phyloP scores from a whole-genome alignment of 257 asterid genomes.

The Solanum habrochaites region DNA sequence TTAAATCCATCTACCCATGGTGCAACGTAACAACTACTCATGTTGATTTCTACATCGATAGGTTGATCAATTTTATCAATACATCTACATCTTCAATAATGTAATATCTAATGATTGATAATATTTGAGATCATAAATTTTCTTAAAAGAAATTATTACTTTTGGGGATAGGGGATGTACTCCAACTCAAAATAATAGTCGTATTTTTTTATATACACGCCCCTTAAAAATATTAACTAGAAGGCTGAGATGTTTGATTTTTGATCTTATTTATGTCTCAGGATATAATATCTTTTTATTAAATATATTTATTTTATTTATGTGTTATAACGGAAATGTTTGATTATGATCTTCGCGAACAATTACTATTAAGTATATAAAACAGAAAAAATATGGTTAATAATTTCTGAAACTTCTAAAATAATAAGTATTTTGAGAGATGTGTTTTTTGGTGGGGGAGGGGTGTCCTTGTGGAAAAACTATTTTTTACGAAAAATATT shows the following conservation, averaged over 20 bases:
- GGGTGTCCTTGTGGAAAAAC: too few species aligned
- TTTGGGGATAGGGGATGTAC: neutral
- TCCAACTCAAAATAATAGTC: neutral
- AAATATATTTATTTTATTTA: too few species aligned
- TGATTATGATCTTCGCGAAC: neutral
- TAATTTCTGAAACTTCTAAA: neutral
- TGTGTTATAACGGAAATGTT: neutral
- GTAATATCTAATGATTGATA: neutral
- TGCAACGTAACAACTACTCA: neutral
- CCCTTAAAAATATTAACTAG: neutral
- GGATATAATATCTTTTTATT: too few species aligned
- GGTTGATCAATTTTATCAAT: neutral
- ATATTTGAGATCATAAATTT: neutral
- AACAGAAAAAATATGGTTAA: too few species aligned
- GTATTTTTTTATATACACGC: neutral
- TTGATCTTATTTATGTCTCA: too few species aligned
- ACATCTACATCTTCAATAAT: neutral
- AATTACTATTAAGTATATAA: neutral
- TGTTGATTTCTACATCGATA: neutral
- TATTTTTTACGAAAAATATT: too few species aligned
- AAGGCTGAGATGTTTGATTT: neutral
- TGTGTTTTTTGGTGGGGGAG: neutral
- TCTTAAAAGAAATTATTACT: neutral
- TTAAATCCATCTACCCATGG: neutral
- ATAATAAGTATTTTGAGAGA: neutral